phyloP scores from a whole-genome alignment of 2,329 filamentous ascomycete species.

The Colletotrichum falcatum region DNA sequence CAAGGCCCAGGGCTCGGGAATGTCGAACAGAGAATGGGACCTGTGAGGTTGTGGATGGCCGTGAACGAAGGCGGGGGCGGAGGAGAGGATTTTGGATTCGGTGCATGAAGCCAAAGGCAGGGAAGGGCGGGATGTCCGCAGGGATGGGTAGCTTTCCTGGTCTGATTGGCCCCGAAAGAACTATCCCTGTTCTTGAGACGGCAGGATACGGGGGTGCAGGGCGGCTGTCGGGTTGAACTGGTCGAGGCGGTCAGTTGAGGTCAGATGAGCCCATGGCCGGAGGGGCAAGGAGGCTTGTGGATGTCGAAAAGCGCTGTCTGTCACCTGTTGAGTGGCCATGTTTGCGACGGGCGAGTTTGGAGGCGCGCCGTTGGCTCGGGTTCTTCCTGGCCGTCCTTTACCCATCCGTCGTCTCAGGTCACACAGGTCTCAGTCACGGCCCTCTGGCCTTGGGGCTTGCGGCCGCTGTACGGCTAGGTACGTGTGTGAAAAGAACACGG shows the following conservation, averaged over 20 bases:
- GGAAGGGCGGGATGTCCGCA: constrained; percentile 37
- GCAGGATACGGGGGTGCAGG: constrained; percentile 20
- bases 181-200: constrained; percentile 35
- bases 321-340: constrained; percentile 6
- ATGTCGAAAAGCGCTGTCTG: not conserved
- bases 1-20: constrained; percentile 5
- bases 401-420: constrained; percentile 14
- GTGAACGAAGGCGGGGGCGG: constrained; percentile 18
- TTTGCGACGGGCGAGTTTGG: constrained; percentile 19
- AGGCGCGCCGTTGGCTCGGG: constrained; percentile 34
- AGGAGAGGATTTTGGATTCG: constrained; percentile 31
- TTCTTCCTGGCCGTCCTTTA: constrained; percentile 7
- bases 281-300: constrained; percentile 22
- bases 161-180: constrained; percentile 25
- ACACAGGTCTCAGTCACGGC: constrained; percentile 5
- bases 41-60: constrained; percentile 24
- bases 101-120: constrained; percentile 38
- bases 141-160: constrained; percentile 16
- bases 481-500: not conserved
- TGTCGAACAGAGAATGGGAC: constrained; percentile 23
- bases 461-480: not conserved
- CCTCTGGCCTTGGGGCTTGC: constrained; percentile 3
- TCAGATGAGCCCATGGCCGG: constrained; percentile 37
- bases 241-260: constrained; percentile 38
- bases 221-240: constrained; percentile 34